Percentiles rank a stretch among this genome's conserved stretches.
Conservation (phyloP, 2,329 filamentous ascomycete genomes). For the Davidsoniella virescens region DNA sequence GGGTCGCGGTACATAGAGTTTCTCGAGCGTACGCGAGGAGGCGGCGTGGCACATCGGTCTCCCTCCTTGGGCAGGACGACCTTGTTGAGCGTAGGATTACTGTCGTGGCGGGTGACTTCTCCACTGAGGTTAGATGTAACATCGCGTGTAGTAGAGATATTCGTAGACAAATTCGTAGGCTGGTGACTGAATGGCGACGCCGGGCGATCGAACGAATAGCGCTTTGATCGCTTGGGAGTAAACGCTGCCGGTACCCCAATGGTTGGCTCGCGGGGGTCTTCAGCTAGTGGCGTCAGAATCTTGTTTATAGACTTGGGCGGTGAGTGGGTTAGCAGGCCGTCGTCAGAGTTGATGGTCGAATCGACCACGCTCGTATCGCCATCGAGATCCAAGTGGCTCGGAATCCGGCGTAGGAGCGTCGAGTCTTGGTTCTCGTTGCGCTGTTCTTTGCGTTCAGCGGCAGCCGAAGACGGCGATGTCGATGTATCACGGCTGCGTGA, state of each 20-base stretch:
- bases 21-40: background rate
- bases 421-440: background rate
- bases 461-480: constrained; percentile 1
- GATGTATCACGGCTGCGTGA: constrained; percentile 8
- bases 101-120: constrained; percentile 28
- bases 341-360: background rate
- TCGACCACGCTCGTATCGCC: constrained; percentile 2
- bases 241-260: background rate
- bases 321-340: no score
- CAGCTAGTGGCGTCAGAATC: background rate
- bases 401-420: constrained; percentile 5
- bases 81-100: constrained; percentile 12
- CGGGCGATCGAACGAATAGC: background rate
- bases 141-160: background rate
- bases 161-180: background rate
- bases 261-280: background rate
- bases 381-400: constrained; percentile 5
- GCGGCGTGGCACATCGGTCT: no score
- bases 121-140: constrained; percentile 21
- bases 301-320: no score
- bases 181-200: background rate
- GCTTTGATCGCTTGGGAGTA: background rate
- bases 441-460: background rate
- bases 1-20: constrained; percentile 11
- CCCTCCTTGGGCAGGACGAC: background rate